Conservation (phyloP, 2,329 filamentous ascomycete genomes). For the Fusarium anguioides region DNA sequence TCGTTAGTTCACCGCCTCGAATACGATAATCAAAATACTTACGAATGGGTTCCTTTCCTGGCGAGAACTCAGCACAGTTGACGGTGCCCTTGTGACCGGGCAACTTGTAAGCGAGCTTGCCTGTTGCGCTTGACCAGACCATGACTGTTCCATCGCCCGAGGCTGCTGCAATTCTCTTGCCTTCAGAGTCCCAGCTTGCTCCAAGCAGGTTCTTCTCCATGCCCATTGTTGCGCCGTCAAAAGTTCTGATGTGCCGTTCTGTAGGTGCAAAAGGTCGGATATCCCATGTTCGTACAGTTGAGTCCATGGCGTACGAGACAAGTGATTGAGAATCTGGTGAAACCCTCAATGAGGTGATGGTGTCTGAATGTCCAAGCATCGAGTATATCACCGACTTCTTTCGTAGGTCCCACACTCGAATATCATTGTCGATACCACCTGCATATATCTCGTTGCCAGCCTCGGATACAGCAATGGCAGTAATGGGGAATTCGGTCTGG, state of each 20-base stretch:
- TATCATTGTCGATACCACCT: constrained; percentile 95
- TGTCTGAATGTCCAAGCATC: constrained; percentile 90
- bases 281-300: constrained; percentile 94
- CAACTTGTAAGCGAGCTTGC: constrained; percentile 92
- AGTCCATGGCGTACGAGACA: constrained; percentile 93
- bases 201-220: constrained; percentile 92
- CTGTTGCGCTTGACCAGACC: constrained; percentile 89
- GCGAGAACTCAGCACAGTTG: constrained; percentile 93
- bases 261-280: constrained; percentile 92
- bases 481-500: constrained; percentile 91
- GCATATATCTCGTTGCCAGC: constrained; percentile 96
- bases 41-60: constrained; percentile 87
- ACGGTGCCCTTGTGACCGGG: constrained; percentile 96
- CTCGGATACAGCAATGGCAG: constrained; percentile 89
- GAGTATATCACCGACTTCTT: constrained; percentile 91
- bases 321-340: constrained; percentile 93
- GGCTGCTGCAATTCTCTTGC: constrained; percentile 88
- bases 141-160: constrained; percentile 91
- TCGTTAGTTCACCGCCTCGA: constrained; percentile 48
- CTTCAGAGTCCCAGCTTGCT: constrained; percentile 88
- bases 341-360: constrained; percentile 88
- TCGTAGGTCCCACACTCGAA: constrained; percentile 95
- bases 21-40: constrained; percentile 54
- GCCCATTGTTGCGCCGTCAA: constrained; percentile 89
- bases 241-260: constrained; percentile 85